Evolutionary conservation across 306 rosid genomes (phyloP), one percentile per base, ranked within the genome.

Genomic region (Vicia villosa): DNA sequence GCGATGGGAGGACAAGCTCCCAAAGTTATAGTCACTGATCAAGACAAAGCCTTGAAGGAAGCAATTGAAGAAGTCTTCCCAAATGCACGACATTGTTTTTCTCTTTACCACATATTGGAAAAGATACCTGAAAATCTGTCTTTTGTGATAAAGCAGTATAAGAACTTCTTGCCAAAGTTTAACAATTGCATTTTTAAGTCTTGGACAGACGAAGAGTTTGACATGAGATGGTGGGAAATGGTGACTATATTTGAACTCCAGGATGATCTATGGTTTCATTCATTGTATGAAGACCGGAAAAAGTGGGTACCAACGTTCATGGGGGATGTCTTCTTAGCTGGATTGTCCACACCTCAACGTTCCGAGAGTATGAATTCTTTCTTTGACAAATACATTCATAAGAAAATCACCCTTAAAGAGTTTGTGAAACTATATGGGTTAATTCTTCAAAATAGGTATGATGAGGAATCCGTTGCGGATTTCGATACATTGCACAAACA

Each of bases 401-500:
- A 83, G 80, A 91, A 89, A 81, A 91, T 91, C 65, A 89, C 91
- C 43, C 80, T 89, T 75, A 91, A 81, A 81, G 97, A 91, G 86
- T 89, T 91, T 67, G 83, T 87, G 66, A 91, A 89, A 74, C 96
- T 89, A 57, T 91, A 91, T 61, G 94, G 91, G 69, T 68, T 80
- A 14, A 91, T 91, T 78, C 86, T 91, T 56, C 97, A 89, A 61
- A 89, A 83, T 54, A 85, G 97, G 83, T 87, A 82, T 67, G 96
- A 91, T 69, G 97, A 89, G 77, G 97, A 91, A 83, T 87, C 84
- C 41, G 83, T 87, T 68, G 96, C 97, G 68, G 97, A 91, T 86
- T 91, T 91, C 73, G 97, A 91, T 81, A 89, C 96, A 63, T 81
- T 85, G 80, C 90, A 91, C 87, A 91, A 91, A 77, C 97, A 91